These are phyloP conservation scores for Hanseniaspora lindneri DNA, from an alignment of 805 yeast species.

Conservation along the genomic window DNA sequence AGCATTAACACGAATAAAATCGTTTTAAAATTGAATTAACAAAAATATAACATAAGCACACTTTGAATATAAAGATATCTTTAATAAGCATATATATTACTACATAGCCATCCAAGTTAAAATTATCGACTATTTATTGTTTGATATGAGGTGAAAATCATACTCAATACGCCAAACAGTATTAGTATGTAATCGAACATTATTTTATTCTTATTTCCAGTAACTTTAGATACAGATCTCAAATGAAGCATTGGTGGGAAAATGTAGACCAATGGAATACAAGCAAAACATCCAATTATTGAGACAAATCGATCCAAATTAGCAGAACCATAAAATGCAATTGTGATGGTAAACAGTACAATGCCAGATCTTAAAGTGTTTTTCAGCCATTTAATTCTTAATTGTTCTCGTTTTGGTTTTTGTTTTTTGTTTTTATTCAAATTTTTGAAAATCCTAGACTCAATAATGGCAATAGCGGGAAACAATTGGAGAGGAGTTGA, in stretches of 20 bases:
- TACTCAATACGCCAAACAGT: slow-evolving; percentile 45
- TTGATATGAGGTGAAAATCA: slow-evolving; percentile 58
- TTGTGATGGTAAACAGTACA: slow-evolving; percentile 42
- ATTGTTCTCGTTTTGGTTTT: slow-evolving; percentile 42
- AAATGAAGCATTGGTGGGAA: slow-evolving; percentile 71
- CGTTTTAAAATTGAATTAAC: no score
- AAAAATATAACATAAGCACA: no score
- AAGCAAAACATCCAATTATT: slow-evolving; percentile 73
- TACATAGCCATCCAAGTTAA: no score
- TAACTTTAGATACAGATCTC: slow-evolving; percentile 33
- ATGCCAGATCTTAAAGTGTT: slow-evolving; percentile 45
- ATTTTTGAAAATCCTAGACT: slow-evolving; percentile 45
- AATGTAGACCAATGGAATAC: slow-evolving; percentile 76
- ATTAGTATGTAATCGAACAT: slow-evolving; percentile 38
- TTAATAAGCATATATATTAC: background rate
- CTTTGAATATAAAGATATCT: background rate
- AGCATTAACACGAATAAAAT: no score
- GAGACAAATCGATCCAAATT: slow-evolving; percentile 65
- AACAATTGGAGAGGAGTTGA: slow-evolving; percentile 73
- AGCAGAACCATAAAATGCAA: slow-evolving; percentile 58
- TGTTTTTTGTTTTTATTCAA: slow-evolving; percentile 19
- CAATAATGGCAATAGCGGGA: slow-evolving; percentile 67
- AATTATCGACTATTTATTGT: slow-evolving; percentile 29
- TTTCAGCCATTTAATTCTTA: slow-evolving; percentile 54
- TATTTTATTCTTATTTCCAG: slow-evolving; percentile 17